A percentile compares a stretch with the other conserved stretches of the same genome.
phyloP scores from a whole-genome alignment of 805 yeast species.

The Candida arabinofermentans region DNA sequence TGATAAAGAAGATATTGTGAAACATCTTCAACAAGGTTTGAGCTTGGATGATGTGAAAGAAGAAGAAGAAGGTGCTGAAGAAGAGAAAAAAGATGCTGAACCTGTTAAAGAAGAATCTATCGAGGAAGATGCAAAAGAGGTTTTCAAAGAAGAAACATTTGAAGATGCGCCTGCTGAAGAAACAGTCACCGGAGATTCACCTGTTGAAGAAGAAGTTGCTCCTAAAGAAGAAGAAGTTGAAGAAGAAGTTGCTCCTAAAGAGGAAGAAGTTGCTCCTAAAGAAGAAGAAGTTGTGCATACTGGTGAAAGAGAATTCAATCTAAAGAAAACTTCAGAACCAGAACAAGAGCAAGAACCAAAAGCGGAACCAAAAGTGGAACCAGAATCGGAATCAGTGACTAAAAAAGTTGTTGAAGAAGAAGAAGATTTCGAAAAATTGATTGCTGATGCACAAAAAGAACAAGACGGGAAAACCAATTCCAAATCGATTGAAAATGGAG shows the following conservation, averaged over 20 bases:
- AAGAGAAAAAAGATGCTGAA: constrained; percentile 8
- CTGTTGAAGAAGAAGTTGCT: not conserved
- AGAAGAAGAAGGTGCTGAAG: constrained; percentile 20
- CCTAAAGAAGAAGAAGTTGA: not conserved
- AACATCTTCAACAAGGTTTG: constrained; percentile 15
- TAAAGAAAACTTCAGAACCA: constrained; percentile 1
- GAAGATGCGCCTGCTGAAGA: constrained; percentile 7
- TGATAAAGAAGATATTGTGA: constrained; percentile 16
- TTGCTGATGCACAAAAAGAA: constrained; percentile 28
- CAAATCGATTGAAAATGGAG: not conserved
- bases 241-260: not conserved
- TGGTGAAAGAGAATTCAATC: not conserved
- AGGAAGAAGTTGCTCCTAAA: not conserved
- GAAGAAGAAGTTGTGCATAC: constrained; percentile 2
- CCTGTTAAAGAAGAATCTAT: constrained; percentile 1
- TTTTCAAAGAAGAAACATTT: constrained; percentile 5
- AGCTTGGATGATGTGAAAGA: constrained; percentile 15
- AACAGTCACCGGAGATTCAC: not conserved
- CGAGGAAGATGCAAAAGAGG: constrained; percentile 12
- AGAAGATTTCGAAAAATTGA: constrained; percentile 21
- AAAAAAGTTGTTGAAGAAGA: constrained; percentile 12
- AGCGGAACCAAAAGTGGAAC: constrained; percentile 16
- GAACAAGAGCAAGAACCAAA: constrained; percentile 2
- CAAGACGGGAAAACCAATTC: constrained; percentile 10
- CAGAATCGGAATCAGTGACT: not conserved